Base-by-base conservation (phyloP, 73 alveolate species). In the Paramecium octaurelia region DNA sequence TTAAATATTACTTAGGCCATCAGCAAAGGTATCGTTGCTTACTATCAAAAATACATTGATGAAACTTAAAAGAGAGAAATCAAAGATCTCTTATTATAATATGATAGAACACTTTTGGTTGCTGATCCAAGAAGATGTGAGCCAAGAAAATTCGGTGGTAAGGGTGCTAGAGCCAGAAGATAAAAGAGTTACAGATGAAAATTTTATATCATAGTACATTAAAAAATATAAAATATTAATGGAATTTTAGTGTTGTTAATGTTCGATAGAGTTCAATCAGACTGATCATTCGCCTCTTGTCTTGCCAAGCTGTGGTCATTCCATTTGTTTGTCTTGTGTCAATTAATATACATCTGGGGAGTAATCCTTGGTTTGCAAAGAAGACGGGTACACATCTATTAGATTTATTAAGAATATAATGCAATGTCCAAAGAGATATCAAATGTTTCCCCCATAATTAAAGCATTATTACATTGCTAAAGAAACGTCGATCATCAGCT, bases 111-210 rank as follows among this genome's bases (percentile, higher is more conserved):
- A 93, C 95, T 98, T 92, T 92, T 98, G 92, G 99, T 98, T 48
- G 98, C 99, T 36, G 99, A 98, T 93, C 98, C 98, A 91, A 98
- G 99, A 93, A 98, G 99, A 94, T 92, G 98, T 90, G 99, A 98
- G 94, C 99, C 99, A 85, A 98, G 98, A 98, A 97, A 98, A 94
- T 98, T 94, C 93, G 99, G 99, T 46, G 99, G 99, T 91, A 93
- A 90, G 75, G 98, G 99, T 71, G 99, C 99, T 92, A 97, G 99
- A 97, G 95, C 99, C 23, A 94, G 99, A 96, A 93, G 88, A 94
- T 98, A 97, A 92, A 97, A 97, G 95, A 93, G 98, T 77, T 97
- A 97, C 96, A 93, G 99, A 87, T 87, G 93, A 54, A 34, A 68
- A 68, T 68, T 68, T 24, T 31, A 27, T 54, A 54, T 54, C 69